A percentile compares a stretch with the other conserved stretches of the same genome.
Conservation (phyloP, 768 basidiomycete genomes). For the Leccinum boreale region DNA sequence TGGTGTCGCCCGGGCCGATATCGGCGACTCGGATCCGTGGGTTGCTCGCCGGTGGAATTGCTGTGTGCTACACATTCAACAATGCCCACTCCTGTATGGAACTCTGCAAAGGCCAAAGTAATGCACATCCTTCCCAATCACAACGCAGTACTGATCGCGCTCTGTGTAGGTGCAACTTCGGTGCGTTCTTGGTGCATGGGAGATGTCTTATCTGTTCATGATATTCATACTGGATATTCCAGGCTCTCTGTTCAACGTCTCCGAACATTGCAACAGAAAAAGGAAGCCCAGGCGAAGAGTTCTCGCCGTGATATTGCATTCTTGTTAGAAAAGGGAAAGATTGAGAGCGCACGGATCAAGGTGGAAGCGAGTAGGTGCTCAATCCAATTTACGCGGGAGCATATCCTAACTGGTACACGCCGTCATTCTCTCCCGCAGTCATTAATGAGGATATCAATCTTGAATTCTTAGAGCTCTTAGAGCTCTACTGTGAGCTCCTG, state of each 20-base stretch:
- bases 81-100: slow-evolving; percentile 46
- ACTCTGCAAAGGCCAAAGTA: slow-evolving; percentile 60
- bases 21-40: slow-evolving; percentile 14
- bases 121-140: background rate
- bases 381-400: slow-evolving; percentile 1
- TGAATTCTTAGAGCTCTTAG: slow-evolving; percentile 87
- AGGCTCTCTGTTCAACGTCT: slow-evolving; percentile 85
- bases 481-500: slow-evolving; percentile 93
- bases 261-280: slow-evolving; percentile 88
- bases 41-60: background rate
- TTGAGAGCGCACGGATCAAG: slow-evolving; percentile 83
- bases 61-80: slow-evolving; percentile 6
- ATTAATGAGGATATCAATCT: slow-evolving; percentile 84
- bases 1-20: background rate
- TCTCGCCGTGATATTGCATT: slow-evolving; percentile 78
- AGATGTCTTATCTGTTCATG: background rate
- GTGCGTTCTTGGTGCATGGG: slow-evolving; percentile 23
- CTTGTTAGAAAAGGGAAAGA: slow-evolving; percentile 72
- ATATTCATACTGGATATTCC: slow-evolving; percentile 9
- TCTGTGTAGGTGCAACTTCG: slow-evolving; percentile 44
- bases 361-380: slow-evolving; percentile 70
- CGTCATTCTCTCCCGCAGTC: slow-evolving; percentile 38
- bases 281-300: slow-evolving; percentile 75
- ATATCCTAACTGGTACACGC: slow-evolving; percentile 16
- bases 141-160: slow-evolving; percentile 3